Percentiles rank a stretch among this genome's conserved stretches.
phyloP scores from a whole-genome alignment of 2,329 filamentous ascomycete genomes.

The Magnaporthiopsis incrustans region DNA sequence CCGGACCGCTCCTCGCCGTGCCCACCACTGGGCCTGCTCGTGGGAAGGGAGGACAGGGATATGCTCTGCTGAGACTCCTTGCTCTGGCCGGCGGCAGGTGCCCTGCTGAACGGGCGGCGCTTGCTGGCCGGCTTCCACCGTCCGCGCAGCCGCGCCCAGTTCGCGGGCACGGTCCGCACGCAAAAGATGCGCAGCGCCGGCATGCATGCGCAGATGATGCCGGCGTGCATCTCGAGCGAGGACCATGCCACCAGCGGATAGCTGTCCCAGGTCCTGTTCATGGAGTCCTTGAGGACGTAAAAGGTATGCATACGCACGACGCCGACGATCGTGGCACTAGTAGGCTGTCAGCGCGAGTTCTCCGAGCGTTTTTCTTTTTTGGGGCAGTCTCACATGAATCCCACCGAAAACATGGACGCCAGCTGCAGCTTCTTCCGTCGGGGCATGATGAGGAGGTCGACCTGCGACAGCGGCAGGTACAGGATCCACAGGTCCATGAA shows the following conservation, averaged over 20 bases:
- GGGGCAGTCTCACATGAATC: background rate
- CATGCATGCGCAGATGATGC: slow-evolving; percentile 23
- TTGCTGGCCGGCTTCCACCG: too few species aligned
- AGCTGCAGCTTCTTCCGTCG: background rate
- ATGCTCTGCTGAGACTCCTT: too few species aligned
- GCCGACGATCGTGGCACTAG: background rate
- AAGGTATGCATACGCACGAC: background rate
- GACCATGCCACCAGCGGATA: slow-evolving; percentile 21
- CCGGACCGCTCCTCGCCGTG: too few species aligned
- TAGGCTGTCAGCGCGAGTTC: background rate
- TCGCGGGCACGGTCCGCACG: background rate
- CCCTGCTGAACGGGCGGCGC: too few species aligned
- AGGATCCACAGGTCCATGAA: background rate
- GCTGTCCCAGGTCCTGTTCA: slow-evolving; percentile 20
- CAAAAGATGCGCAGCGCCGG: slow-evolving; percentile 18
- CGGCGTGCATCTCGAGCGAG: slow-evolving; percentile 22
- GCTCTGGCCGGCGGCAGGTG: too few species aligned
- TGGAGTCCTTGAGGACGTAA: slow-evolving; percentile 3
- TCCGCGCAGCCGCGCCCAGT: too few species aligned
- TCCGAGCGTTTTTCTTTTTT: background rate
- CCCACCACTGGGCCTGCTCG: too few species aligned
- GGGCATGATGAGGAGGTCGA: background rate
- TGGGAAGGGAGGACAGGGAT: too few species aligned
- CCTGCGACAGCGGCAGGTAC: slow-evolving; percentile 5
- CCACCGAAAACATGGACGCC: background rate